These are phyloP conservation scores for Phanerochaete carnosa DNA, from an alignment of 768 basidiomycete genomes.

Conservation along the genomic window DNA sequence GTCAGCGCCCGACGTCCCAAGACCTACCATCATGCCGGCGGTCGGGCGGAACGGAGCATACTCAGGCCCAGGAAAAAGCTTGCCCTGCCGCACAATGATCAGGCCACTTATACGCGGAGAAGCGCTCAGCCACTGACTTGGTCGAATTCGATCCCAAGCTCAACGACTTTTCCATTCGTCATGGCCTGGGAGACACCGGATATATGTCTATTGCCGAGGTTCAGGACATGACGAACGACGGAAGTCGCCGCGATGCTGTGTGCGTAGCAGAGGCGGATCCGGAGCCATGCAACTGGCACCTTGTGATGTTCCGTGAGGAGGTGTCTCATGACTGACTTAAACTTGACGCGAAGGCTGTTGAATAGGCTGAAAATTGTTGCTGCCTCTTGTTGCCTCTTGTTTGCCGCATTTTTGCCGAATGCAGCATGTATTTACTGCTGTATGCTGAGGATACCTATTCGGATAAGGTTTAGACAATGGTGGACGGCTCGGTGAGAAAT, in stretches of 20 bases:
- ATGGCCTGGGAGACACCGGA: constrained; percentile 91
- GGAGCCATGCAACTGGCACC: too few species aligned
- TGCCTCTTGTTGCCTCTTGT: too few species aligned
- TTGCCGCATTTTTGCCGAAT: too few species aligned
- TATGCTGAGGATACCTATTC: too few species aligned
- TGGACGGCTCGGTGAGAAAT: too few species aligned
- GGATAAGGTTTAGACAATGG: too few species aligned
- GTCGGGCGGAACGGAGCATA: constrained; percentile 94
- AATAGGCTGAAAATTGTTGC: too few species aligned
- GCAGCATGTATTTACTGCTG: too few species aligned
- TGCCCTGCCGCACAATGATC: constrained; percentile 54
- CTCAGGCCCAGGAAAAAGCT: constrained; percentile 75
- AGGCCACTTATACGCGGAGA: background rate
- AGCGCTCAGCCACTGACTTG: constrained; percentile 49
- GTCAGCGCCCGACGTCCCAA: constrained; percentile 85
- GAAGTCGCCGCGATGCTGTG: constrained; percentile 32
- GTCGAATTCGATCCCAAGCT: constrained; percentile 95
- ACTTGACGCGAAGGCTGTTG: constrained; percentile 35
- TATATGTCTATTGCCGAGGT: constrained; percentile 89
- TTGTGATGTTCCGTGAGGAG: constrained; percentile 75
- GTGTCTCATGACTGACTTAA: constrained; percentile 89
- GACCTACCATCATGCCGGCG: constrained; percentile 88
- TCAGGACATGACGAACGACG: constrained; percentile 90
- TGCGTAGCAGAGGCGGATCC: too few species aligned
- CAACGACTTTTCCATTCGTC: constrained; percentile 80